phyloP scores from a whole-genome alignment of 1,284 basidiomycete species.

The Lentinula novae-zelandiae region DNA sequence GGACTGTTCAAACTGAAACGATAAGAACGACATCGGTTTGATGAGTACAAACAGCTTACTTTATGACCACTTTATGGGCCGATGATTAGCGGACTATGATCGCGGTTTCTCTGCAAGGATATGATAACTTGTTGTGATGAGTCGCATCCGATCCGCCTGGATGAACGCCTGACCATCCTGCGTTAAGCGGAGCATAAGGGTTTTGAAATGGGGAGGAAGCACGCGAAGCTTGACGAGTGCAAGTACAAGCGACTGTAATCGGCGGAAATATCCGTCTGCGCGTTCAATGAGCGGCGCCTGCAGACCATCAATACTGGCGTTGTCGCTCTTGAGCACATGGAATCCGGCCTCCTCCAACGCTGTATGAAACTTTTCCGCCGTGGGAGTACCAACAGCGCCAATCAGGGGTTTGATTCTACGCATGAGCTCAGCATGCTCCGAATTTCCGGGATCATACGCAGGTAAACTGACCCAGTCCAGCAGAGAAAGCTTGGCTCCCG shows the following conservation, averaged over 20 bases:
- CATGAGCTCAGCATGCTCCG: conserved; percentile 6
- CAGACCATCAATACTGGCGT: conserved; percentile 1
- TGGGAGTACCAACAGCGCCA: conserved; percentile 5
- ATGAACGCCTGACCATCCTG: conserved; percentile 1
- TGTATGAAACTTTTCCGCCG: background rate
- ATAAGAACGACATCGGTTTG: background rate
- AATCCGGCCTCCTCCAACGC: conserved; percentile 2
- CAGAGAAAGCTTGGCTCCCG: background rate
- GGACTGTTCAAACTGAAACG: background rate
- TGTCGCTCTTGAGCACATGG: background rate
- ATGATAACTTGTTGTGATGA: conserved; percentile 6
- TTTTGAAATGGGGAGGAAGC: conserved; percentile 4
- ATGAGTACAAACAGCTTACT: background rate
- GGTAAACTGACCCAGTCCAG: conserved; percentile 7
- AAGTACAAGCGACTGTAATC: conserved; percentile 1
- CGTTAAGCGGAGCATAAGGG: background rate
- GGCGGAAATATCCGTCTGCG: conserved; percentile 5
- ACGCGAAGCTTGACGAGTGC: conserved; percentile 5
- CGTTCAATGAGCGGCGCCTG: conserved; percentile 6
- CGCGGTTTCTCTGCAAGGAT: conserved; percentile 5
- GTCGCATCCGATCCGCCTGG: conserved; percentile 3
- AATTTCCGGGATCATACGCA: background rate
- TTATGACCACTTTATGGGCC: background rate
- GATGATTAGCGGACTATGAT: background rate
- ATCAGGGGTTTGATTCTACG: conserved; percentile 8